phyloP scores from a whole-genome alignment of 2,329 filamentous ascomycete species.

The Cercospora sp. region DNA sequence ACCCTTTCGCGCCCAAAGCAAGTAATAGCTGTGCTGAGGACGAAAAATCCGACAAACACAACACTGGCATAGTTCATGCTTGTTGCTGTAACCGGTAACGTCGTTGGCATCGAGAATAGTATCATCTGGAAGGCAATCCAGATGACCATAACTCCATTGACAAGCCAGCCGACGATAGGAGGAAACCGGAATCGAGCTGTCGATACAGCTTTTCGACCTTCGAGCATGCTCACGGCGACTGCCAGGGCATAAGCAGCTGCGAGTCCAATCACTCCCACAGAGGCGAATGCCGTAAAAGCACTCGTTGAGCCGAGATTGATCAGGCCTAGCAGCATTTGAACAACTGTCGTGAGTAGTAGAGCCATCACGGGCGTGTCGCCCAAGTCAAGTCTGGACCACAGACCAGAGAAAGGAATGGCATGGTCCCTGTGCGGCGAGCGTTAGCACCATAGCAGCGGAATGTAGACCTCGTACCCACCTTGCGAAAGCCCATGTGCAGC shows the following conservation, averaged over 20 bases:
- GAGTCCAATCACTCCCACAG: constrained; percentile 59
- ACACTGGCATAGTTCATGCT: constrained; percentile 60
- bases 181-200: constrained; percentile 20
- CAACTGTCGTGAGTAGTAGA: constrained; percentile 47
- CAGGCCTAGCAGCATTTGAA: constrained; percentile 53
- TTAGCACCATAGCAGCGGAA: not conserved
- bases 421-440: constrained; percentile 35
- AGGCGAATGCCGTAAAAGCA: constrained; percentile 54
- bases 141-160: constrained; percentile 33
- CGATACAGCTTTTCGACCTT: constrained; percentile 38
- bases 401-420: constrained; percentile 45
- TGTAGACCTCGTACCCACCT: constrained; percentile 11
- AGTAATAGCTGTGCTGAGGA: constrained; percentile 11
- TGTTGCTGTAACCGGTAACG: constrained; percentile 54
- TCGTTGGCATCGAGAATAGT: constrained; percentile 57
- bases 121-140: constrained; percentile 37
- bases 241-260: constrained; percentile 60
- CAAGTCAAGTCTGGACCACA: constrained; percentile 43
- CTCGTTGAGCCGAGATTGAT: constrained; percentile 53
- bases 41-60: constrained; percentile 56
- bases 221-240: constrained; percentile 44
- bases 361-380: constrained; percentile 47
- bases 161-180: constrained; percentile 39
- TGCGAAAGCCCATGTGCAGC: constrained; percentile 51
- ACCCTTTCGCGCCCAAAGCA: constrained; percentile 21